Evolutionary conservation across 306 rosid genomes (phyloP), one percentile per base, ranked within the genome.

Genomic region (Casuarina cunninghamiana): DNA sequence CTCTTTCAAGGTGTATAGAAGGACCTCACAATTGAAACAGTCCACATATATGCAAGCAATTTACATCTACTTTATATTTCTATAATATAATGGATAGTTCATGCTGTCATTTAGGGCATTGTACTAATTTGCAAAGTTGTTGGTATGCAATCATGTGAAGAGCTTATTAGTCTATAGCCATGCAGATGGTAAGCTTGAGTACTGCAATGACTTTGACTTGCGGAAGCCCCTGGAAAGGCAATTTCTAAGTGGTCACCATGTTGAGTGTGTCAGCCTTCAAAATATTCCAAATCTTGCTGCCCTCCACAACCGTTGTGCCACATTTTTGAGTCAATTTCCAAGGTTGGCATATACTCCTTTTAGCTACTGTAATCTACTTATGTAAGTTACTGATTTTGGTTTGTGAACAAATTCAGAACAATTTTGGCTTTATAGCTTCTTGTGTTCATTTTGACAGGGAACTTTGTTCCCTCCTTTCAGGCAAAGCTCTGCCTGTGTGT

Each of bases 141-240:
- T 19, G 2, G 49, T 73, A 21, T 78, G 44, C 53, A 80, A 48
- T 58, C 37, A 77, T 69, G 50, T 50, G 35, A 16, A 65, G 15
- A 66, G 44, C 65, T 61, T 13, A 46, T 70, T 69, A 46, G 80
- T 19, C 65, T 73, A 43, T 58, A 43, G 26, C 43, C 82, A 57
- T 65, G 69, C 85, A 94, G 96, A 86, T 78, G 79, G 78, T 43
- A 88, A 86, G 79, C 85, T 73, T 10, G 92, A 90, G 73, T 92
- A 87, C 66, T 88, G 98, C 88, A 87, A 86, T 75, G 93, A 92
- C 65, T 92, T 92, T 84, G 97, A 94, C 82, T 84, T 94, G 86
- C 83, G 91, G 67, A 92, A 88, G 83, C 97, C 97, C 46, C 75
- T 92, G 77, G 97, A 89, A 58, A 87, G 95, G 71, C 95, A 90